Evolutionary conservation across 2,329 filamentous ascomycete genomes (phyloP).

Genomic region (Cadophora luteo-olivacea): DNA sequence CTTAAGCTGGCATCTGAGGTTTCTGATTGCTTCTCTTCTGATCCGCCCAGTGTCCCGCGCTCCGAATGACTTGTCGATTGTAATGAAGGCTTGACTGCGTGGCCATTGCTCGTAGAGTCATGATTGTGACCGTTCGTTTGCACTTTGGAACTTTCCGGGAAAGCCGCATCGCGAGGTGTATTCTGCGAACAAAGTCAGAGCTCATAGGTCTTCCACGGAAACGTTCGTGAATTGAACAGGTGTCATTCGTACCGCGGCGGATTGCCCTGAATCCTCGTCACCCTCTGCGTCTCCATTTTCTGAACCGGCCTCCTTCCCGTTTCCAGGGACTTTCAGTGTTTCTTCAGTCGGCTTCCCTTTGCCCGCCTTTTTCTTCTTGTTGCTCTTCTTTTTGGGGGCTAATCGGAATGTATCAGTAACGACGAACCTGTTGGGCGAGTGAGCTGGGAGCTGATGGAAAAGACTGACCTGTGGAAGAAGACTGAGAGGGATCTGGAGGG

Average conservation of each 20-base stretch:
- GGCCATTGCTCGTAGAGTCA: conserved; percentile 38
- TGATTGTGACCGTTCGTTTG: conserved; percentile 42
- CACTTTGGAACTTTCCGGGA: conserved; percentile 32
- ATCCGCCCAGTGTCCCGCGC: not conserved
- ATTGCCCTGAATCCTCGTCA: conserved; percentile 49
- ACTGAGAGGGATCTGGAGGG: conserved; percentile 40
- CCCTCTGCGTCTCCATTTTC: conserved; percentile 50
- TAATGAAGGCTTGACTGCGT: conserved; percentile 28
- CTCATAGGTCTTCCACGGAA: conserved; percentile 27
- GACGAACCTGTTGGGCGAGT: not conserved
- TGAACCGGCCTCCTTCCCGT: conserved; percentile 47
- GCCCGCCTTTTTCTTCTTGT: conserved; percentile 59
- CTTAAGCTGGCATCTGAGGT: conserved; percentile 41
- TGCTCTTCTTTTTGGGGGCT: conserved; percentile 61
- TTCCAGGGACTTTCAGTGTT: conserved; percentile 38
- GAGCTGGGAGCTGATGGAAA: conserved; percentile 2
- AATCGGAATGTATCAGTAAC: conserved; percentile 39
- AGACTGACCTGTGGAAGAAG: conserved; percentile 42
- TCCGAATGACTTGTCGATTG: conserved; percentile 21
- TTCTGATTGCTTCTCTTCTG: conserved; percentile 35
- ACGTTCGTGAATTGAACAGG: conserved; percentile 41
- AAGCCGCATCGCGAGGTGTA: conserved; percentile 39
- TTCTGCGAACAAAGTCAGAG: conserved; percentile 40
- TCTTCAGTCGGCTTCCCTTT: conserved; percentile 51
- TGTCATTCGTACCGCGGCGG: conserved; percentile 45